Base-by-base conservation (phyloP, 257 asterid genomes). In the Prunella vulgaris region DNA sequence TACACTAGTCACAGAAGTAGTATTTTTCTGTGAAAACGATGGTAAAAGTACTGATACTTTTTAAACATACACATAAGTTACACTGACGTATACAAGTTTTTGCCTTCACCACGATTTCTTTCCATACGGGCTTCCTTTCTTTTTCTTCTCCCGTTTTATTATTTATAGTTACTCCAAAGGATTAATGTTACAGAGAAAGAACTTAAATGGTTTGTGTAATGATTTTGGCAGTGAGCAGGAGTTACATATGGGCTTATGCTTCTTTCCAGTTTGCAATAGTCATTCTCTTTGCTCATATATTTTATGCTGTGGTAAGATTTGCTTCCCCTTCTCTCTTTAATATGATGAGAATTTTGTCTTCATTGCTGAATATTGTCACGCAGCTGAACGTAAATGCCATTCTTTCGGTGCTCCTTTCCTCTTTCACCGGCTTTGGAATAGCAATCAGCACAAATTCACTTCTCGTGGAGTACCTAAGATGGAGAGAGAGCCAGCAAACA, bases 161-260 rank as follows among this genome's bases (percentile, higher is more conserved):
- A 22, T 46, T 28, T 38, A 15, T 24, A 24, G n/a, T 24, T 61
- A 61, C 17, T 51, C 48, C 22, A n/a, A 66, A 54, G 40, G 33
- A 71, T 60, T 37, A 32, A 63, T 56, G 64, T 67, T 15, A 0
- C n/a, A 0, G 35, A 76, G 5, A 62, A 57, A n/a, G n/a, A n/a
- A n/a, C n/a, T n/a, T n/a, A n/a, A n/a, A n/a, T 42, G 21, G n/a
- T 71, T 46, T 27, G 2, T 73, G 27, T 72, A 60, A n/a, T n/a
- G 48, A 30, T 83, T 40, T 40, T 75, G 66, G 82, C 95, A 93
- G 99, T 90, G 79, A 84, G 96, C 88, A 93, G 81, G 89, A 78
- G 88, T 70, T 93, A 82, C 91, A 88, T 93, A 76, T 93, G 99
- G 99, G 96, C 96, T 53, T 93, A 93, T 70, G 92, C 99, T 66